These are phyloP conservation scores for Globisporangium nunn DNA, from an alignment of 352 stramenopile genomes.

Conservation along the genomic window DNA sequence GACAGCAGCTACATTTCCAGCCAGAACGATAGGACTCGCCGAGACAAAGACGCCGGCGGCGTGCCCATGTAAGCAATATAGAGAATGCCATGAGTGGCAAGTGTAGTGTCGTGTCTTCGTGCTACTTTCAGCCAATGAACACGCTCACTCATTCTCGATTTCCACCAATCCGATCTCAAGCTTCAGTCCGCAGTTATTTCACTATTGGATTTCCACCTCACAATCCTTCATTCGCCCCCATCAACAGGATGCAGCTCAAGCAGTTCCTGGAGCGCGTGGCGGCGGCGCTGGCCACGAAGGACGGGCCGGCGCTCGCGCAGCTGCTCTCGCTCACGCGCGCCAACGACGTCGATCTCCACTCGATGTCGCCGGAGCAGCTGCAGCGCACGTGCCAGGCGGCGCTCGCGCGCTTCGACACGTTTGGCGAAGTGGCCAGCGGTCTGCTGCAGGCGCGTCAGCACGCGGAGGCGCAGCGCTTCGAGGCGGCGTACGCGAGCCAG, in stretches of 20 bases:
- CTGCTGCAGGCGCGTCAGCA: slow-evolving; percentile 62
- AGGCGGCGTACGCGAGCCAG: slow-evolving; percentile 55
- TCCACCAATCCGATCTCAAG: too few relatives aligned
- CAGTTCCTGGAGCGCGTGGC: slow-evolving; percentile 57
- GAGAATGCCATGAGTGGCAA: too few relatives aligned
- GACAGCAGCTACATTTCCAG: slow-evolving; percentile 25
- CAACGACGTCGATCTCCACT: slow-evolving; percentile 27
- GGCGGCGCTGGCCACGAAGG: slow-evolving; percentile 35
- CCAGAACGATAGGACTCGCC: slow-evolving; percentile 17
- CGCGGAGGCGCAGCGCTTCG: slow-evolving; percentile 30
- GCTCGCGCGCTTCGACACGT: slow-evolving; percentile 43
- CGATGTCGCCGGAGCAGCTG: slow-evolving; percentile 45
- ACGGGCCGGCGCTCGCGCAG: slow-evolving; percentile 42
- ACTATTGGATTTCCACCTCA: too few relatives aligned
- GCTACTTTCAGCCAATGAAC: too few relatives aligned
- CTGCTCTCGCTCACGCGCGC: slow-evolving; percentile 38
- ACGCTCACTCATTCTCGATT: too few relatives aligned
- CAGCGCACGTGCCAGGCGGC: slow-evolving; percentile 43
- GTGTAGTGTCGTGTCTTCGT: too few relatives aligned
- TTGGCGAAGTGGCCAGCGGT: slow-evolving; percentile 54
- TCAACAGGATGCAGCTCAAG: slow-evolving; percentile 42
- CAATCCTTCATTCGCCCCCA: not conserved
- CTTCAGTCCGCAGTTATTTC: too few relatives aligned
- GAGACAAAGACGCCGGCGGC: too few relatives aligned
- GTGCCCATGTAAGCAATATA: too few relatives aligned